Base-by-base conservation (phyloP, 192 early-diverging fungal species). In the Coemansia sp. region DNA sequence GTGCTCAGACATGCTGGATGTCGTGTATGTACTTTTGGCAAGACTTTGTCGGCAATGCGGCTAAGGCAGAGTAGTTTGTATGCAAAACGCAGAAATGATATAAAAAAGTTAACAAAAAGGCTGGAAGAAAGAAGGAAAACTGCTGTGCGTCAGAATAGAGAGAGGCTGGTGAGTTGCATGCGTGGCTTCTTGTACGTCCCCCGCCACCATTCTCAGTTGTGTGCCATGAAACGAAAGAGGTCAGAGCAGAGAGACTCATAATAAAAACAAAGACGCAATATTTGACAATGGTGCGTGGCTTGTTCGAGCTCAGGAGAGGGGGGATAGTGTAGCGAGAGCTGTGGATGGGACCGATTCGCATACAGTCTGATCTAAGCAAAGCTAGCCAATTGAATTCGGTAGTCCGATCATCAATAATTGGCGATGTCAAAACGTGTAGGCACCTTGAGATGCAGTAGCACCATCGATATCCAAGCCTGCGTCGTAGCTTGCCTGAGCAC, bases 271-370 rank as follows among this genome's bases (percentile, higher is more conserved):
- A 27, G 27, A 27, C 27, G 2, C 27, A 27, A 27, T 27, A 27
- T 27, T 27, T 27, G 27, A 50, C 49, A 50, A 20, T 50, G 49
- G 49, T n/a, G 49, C 49, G 22, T 50, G 49, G 49, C 49, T 50
- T 50, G 49, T 50, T n/a, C 11, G 49, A n/a, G 49, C 49, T 50
- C 49, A 50, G 49, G 49, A 50, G 49, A 49, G n/a, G 49, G 9
- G n/a, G 20, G 20, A 50, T 50, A 50, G 9, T 22, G n/a, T n/a
- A 47, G 16, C n/a, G 18, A 18, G 44, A 18, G 44, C 44, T 18
- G 20, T 50, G 9, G 2, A 10, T 22, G 3, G n/a, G 20, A 50
- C 8, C 9, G 24, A 11, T 3, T 50, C 49, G 10, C 49, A 50
- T 50, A 20, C 24, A 10, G 49, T 22, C 49, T 22, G 49, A 5